Evolutionary conservation across 2,329 filamentous ascomycete species (phyloP).

Genomic region (Cladosporium sp.): DNA sequence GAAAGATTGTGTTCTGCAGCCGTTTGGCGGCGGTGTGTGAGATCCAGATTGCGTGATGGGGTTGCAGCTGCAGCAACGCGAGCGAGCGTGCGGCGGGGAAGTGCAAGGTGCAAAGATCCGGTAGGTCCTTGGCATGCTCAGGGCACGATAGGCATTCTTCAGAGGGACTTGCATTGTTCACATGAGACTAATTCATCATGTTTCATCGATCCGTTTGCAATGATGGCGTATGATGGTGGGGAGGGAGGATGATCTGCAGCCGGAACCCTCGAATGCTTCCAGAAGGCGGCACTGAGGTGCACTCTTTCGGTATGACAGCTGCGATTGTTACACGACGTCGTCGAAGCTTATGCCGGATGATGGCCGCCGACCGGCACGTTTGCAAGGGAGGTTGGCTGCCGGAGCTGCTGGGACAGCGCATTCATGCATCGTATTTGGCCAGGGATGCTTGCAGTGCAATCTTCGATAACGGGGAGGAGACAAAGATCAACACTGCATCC

Average conservation of each 20-base stretch:
- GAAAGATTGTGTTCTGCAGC: not conserved
- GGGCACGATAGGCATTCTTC: too few relatives aligned
- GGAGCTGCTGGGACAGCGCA: slow-evolving; percentile 5
- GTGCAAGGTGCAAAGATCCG: not conserved
- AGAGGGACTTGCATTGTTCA: too few relatives aligned
- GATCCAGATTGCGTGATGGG: slow-evolving; percentile 3
- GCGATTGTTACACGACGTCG: not conserved
- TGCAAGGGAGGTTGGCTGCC: slow-evolving; percentile 1
- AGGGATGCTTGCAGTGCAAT: not conserved
- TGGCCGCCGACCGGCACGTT: not conserved
- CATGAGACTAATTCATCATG: too few relatives aligned
- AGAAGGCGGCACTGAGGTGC: slow-evolving; percentile 3
- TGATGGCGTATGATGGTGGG: not conserved
- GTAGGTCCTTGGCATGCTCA: not conserved
- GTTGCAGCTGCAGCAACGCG: not conserved
- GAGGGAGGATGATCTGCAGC: not conserved
- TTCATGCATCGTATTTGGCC: slow-evolving; percentile 1
- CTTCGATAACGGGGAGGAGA: not conserved
- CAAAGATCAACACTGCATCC: not conserved
- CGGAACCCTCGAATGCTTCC: slow-evolving; percentile 2
- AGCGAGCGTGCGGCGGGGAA: not conserved
- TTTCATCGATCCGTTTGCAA: too few relatives aligned
- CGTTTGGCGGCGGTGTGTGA: slow-evolving; percentile 9
- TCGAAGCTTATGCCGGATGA: slow-evolving; percentile 12
- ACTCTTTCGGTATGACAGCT: slow-evolving; percentile 8